A percentile compares a stretch with the other conserved stretches of the same genome.
These are phyloP conservation scores for Plectosphaerella sp. DNA, from an alignment of 2,329 filamentous ascomycete species.

Conservation along the genomic window DNA sequence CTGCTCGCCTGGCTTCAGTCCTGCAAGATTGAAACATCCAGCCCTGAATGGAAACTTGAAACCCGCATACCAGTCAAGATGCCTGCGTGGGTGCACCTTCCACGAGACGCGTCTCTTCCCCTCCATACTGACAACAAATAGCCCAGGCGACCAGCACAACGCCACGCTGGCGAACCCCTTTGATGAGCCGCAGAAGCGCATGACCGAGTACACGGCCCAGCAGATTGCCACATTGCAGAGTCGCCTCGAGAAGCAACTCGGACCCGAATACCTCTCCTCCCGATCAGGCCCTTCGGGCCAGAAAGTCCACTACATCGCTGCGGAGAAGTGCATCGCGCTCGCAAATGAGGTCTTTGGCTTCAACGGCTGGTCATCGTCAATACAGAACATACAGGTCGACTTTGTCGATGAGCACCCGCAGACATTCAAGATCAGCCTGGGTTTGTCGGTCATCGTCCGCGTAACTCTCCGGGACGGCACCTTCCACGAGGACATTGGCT, in stretches of 20 bases:
- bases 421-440: conserved; percentile 75
- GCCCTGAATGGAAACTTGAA: background rate
- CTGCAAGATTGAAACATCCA: background rate
- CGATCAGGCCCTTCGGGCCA: conserved; percentile 77
- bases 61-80: conserved; percentile 19
- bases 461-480: conserved; percentile 89
- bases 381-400: conserved; percentile 91
- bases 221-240: conserved; percentile 86
- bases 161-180: conserved; percentile 69
- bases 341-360: conserved; percentile 96
- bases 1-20: background rate
- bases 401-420: conserved; percentile 85
- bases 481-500: conserved; percentile 97
- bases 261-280: conserved; percentile 91
- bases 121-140: conserved; percentile 24
- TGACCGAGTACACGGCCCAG: conserved; percentile 80
- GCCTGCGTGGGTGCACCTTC: conserved; percentile 35
- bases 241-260: conserved; percentile 86
- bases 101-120: conserved; percentile 6
- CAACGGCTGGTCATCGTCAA: conserved; percentile 96
- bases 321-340: conserved; percentile 92
- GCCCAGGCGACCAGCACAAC: conserved; percentile 66
- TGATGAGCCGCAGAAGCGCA: conserved; percentile 62
- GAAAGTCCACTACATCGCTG: conserved; percentile 90
- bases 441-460: conserved; percentile 84